phyloP scores from a whole-genome alignment of 805 yeast species.

The Gaillardinia entomophila region DNA sequence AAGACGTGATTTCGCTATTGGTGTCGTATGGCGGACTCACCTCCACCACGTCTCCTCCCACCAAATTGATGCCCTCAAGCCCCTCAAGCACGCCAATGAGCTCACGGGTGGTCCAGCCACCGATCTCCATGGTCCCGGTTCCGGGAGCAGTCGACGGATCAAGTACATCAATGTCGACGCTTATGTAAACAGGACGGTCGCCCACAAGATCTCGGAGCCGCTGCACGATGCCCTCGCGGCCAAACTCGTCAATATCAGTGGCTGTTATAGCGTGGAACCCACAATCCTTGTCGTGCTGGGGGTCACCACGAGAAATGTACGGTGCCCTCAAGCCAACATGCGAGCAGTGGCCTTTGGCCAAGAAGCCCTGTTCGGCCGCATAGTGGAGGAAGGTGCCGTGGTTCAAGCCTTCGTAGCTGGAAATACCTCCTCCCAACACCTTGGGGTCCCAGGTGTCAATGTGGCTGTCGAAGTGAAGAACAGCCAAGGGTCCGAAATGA shows the following conservation, averaged over 20 bases:
- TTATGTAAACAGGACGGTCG: constrained; percentile 36
- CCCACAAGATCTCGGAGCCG: constrained; percentile 31
- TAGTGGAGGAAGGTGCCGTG: constrained; percentile 70
- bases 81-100: constrained; percentile 54
- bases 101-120: constrained; percentile 65
- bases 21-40: constrained; percentile 63
- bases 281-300: constrained; percentile 44
- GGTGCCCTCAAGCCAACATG: constrained; percentile 70
- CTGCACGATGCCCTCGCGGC: constrained; percentile 30
- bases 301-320: constrained; percentile 40
- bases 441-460: constrained; percentile 68
- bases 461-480: constrained; percentile 64
- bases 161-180: constrained; percentile 55
- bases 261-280: constrained; percentile 45
- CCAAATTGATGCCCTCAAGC: constrained; percentile 52
- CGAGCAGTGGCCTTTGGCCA: constrained; percentile 41
- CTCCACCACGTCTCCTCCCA: constrained; percentile 77
- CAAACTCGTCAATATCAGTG: constrained; percentile 40
- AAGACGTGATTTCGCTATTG: constrained; percentile 53
- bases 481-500: constrained; percentile 39
- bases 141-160: constrained; percentile 76
- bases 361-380: constrained; percentile 62
- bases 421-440: constrained; percentile 56
- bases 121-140: constrained; percentile 75
- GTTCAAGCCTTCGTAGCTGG: constrained; percentile 53